Evolutionary conservation across 2,329 filamentous ascomycete genomes (phyloP), one percentile per base, ranked within the genome.

Genomic region (Sporothrix dimorphospora): DNA sequence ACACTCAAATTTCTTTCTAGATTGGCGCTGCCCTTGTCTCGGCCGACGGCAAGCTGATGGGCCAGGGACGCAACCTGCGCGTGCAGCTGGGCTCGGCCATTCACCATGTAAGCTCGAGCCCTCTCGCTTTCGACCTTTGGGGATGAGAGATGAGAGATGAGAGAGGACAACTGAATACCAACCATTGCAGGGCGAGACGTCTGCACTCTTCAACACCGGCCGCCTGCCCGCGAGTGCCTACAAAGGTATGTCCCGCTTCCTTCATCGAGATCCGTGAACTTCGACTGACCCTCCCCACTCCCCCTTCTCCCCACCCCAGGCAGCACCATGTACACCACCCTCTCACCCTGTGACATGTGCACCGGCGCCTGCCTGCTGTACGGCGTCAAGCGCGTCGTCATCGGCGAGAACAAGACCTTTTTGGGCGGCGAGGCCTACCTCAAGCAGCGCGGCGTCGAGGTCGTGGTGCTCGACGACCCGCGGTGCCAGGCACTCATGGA

Each of bases 261-360:
- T 24, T 51, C n/a, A n/a, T n/a, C n/a, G n/a, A n/a, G n/a, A n/a
- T n/a, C n/a, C n/a, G n/a, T n/a, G n/a, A n/a, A n/a, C n/a, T n/a
- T n/a, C n/a, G 27, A 34, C 42, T 49, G 34, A 40, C 40, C 40
- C 40, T 45, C 12, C 40, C 40, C 40, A 3, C 40, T 14, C 40
- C 9, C 45, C 5, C 19, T n/a, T n/a, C n/a, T n/a, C n/a, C n/a
- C n/a, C n/a, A n/a, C 40, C 1, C 4, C 24, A 73, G 90, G 89
- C 40, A 87, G 90, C 47, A 94, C 91, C n/a, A 94, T 94, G 91
- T 94, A 92, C 81, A 94, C 92, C 2, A 94, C 92, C 0, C 83
- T 94, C 7, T 92, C 90, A 2, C 92, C 92, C 0, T 94, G 92
- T 79, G 91, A 93, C 78, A 94, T 94, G 92, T 94, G 90, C 80